Evolutionary conservation across 78 protist genomes (phyloP), one percentile per base, ranked within the genome.

Genomic region (Capsaspora owczarzaki): DNA sequence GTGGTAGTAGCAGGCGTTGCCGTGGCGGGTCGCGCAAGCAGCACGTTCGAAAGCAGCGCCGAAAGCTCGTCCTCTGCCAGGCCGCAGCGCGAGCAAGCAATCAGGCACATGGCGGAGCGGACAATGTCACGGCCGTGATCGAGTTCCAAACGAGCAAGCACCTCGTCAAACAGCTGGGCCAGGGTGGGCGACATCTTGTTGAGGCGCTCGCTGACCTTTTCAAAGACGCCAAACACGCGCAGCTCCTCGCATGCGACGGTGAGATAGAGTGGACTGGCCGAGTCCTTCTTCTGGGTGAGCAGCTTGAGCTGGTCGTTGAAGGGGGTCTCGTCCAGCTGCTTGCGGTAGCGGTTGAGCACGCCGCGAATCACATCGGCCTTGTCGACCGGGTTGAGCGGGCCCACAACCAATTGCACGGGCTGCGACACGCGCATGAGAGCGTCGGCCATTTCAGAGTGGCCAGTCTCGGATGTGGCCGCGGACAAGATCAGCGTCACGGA

Each of bases 301-400:
- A 2, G 29, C 43, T 35, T 1, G 76, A 56, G 6, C 82, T 88
- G 92, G 60, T 84, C 78, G 80, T 81, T 81, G 38, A 51, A 33
- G 10, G 86, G 38, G 0, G 86, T 61, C 75, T 89, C 92, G 51
- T 83, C 89, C n/a, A 91, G 81, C 76, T 71, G 71, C 86, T 91
- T 91, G 41, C 89, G 68, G 78, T 70, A 89, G 49, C 33, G 83
- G 27, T 22, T 79, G 25, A 91, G 76, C 35, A 69, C 53, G 40
- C 35, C 41, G 20, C 66, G 66, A 1, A 89, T 85, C 1, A 91
- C 25, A 40, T 23, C 56, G 1, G 41, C 61, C 16, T 43, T 25
- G 38, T 85, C 92, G 22, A 42, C 61, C n/a, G 56, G 56, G 0
- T 42, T 86, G 79, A 90, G 77, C 37, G 82, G 71, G 19, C 78